Base-by-base conservation (phyloP, 176 grass and related monocot genomes). In the Pharus latifolius region DNA sequence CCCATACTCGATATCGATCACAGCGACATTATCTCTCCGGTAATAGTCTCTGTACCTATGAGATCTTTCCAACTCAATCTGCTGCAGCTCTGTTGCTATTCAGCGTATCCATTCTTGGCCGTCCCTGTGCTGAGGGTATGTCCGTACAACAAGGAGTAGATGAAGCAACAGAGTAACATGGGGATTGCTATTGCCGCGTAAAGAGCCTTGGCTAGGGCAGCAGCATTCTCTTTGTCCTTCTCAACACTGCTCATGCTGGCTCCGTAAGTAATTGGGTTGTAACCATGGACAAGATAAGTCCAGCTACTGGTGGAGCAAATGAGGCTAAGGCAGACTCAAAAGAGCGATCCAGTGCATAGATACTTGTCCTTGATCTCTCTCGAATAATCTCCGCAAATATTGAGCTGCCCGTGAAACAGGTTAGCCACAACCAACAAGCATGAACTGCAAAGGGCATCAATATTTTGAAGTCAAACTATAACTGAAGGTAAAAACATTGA, bases 331-430 rank as follows among this genome's bases (percentile, higher is more conserved):
- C 44, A 1, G 82, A 90, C 56, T 85, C 78, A 27, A 85, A 79
- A 17, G 82, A 85, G 45, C 62, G 42, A 31, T 85, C 78, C 4
- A 90, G 69, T 67, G 82, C 87, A 44, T 90, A 90, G 48, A 85
- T 85, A 32, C 82, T 83, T 56, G 78, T 85, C 60, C 73, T 75
- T 67, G 87, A 85, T 72, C 69, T 85, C 74, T 85, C 74, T 25
- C 82, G 78, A 54, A 90, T 69, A 78, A 90, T 85, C 61, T 90
- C 78, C 13, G 78, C 87, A 82, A 90, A 90, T 50, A 85, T 90
- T 49, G 82, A 78, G 44, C 78, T 85, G 47, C 34, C 60, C 1
- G 44, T 0, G 51, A 43, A 49, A 79, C 30, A 48, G 58, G 12
- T 46, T 12, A 49, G 65, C 30, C 30, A 20, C 0, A 60, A 52